These are phyloP conservation scores for Hordeum vulgare DNA, from an alignment of 176 grass and related monocot genomes.

Conservation along the genomic window MorexV3_pseudomolecules_assembly NC_058519.1:341154169-341154668, in stretches of 20 bases:
- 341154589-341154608: constrained; percentile 74
- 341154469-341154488: constrained; percentile 24
- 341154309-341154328: neutral
- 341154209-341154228: neutral
- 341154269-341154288: neutral
- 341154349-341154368: neutral
- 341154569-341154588: constrained; percentile 56
- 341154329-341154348: neutral
- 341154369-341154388: neutral
- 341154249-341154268: neutral
- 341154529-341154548: constrained; percentile 50
- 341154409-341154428: neutral
- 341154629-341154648: constrained; percentile 60
- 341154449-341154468: constrained; percentile 21
- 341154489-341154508: constrained; percentile 75
- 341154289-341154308: neutral
- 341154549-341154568: constrained; percentile 52
- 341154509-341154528: constrained; percentile 77
- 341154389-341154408: neutral
- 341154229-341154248: neutral
- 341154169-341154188: neutral
- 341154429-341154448: neutral
- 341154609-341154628: constrained; percentile 68
- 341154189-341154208: neutral
- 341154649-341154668: constrained; percentile 51